These are phyloP conservation scores for Sclerotinia sclerotiorum DNA, from an alignment of 2,329 filamentous ascomycete species.

Conservation along the genomic window DNA sequence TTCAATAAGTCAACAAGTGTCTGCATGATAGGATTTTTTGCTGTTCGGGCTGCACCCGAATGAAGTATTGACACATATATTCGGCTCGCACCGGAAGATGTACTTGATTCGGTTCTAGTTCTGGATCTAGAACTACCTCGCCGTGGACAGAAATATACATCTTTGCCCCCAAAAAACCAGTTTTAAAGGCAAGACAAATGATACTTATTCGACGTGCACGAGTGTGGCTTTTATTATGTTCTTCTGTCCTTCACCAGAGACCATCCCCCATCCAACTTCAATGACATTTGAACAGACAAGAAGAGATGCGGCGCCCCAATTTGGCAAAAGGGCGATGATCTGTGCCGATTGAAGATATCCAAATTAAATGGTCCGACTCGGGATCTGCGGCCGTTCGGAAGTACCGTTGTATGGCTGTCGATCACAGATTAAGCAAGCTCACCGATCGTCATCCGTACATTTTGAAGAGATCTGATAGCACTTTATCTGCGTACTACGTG, in stretches of 20 bases:
- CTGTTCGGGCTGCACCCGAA: slow-evolving; percentile 2
- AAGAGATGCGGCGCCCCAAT: not conserved
- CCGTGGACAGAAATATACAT: not conserved
- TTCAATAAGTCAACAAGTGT: not conserved
- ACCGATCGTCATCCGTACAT: not conserved
- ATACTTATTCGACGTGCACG: not conserved
- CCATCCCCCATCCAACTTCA: not conserved
- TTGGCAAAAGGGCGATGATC: not conserved
- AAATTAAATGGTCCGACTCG: not conserved
- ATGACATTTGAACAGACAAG: not conserved
- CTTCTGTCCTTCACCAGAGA: not conserved
- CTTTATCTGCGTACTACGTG: not conserved
- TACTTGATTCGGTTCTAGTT: not conserved
- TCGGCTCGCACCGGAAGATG: not conserved
- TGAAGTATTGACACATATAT: not conserved
- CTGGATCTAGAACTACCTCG: slow-evolving; percentile 2
- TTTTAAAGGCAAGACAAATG: not conserved
- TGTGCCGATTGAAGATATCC: not conserved
- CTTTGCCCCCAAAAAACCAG: not conserved
- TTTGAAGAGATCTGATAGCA: slow-evolving; percentile 3
- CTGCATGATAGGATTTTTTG: not conserved
- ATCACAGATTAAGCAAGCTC: slow-evolving; percentile 6
- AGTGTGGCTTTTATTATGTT: not conserved
- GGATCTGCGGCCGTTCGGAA: slow-evolving; percentile 6
- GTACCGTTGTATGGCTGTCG: slow-evolving; percentile 8